Evolutionary conservation across 768 basidiomycete species (phyloP), one percentile per base, ranked within the genome.

Genomic region (Mycena galopus): DNA sequence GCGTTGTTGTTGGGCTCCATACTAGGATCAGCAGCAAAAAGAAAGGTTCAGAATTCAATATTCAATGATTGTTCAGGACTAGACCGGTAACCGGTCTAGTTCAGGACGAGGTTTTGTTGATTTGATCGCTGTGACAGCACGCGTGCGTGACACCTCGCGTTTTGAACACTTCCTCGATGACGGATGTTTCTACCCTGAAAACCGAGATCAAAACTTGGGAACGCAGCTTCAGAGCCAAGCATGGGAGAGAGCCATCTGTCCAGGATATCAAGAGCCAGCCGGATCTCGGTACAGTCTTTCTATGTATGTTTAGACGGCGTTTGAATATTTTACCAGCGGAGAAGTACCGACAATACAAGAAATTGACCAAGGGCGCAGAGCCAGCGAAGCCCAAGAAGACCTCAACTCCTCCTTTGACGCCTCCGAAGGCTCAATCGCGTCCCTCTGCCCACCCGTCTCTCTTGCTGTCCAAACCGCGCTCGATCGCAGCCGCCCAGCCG

Each of bases 311-410:
- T 23, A 55, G 55, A 9, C 27, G 67, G 75, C 76, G 78, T 72
- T 58, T 71, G 74, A 64, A 59, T 67, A 58, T 74, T 58, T 61
- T 29, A 70, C 16, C 78, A 95, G 94, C 92, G 71, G 88, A 89
- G 74, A 94, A 93, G 80, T 96, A 96, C 84, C 95, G 88, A 81
- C 86, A 89, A 33, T 94, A 95, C 86, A 95, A 95, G 86, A 90
- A 87, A 70, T 86, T 95, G 39, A 88, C 87, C 66, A 95, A 92
- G 74, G 78, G 80, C 1, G 72, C 81, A 33, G 72, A 71, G 30
- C 19, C 77, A 23, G 29, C 61, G 1, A 59, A 69, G 72, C 69
- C 79, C 19, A 70, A 44, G 2, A 76, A 73, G n/a, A 32, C 69
- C 42, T 53, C 74, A 14, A 65, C 72, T 30, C 74, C 78, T 23